These are phyloP conservation scores for Arthroderma sp. DNA, from an alignment of 2,329 filamentous ascomycete genomes.

Conservation along the genomic window DNA sequence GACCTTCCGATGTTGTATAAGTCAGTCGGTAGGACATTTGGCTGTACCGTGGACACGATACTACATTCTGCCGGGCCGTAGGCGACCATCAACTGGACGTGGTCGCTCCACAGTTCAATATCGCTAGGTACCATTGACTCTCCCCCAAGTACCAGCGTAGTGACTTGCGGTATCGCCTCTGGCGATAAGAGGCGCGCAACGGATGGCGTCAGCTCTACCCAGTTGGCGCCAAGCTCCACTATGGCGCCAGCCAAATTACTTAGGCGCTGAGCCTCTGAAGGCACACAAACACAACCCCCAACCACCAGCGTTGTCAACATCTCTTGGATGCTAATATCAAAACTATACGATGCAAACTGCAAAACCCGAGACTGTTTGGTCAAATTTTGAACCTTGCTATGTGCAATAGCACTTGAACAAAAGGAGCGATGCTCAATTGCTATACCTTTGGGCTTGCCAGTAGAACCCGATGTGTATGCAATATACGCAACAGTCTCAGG, in stretches of 20 bases:
- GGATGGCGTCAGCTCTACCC: constrained; percentile 38
- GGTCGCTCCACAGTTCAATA: constrained; percentile 18
- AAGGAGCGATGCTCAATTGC: constrained; percentile 45
- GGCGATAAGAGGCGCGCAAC: constrained; percentile 21
- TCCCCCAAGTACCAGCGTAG: constrained; percentile 26
- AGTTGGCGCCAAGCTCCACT: constrained; percentile 30
- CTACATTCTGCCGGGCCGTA: constrained; percentile 16
- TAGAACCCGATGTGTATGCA: constrained; percentile 41
- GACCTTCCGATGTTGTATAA: constrained; percentile 5
- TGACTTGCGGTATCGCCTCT: constrained; percentile 18
- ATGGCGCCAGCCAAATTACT: constrained; percentile 24
- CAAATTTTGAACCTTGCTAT: constrained; percentile 36
- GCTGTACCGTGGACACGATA: constrained; percentile 8
- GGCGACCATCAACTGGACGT: constrained; percentile 7
- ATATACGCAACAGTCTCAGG: constrained; percentile 34
- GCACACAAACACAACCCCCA: constrained; percentile 35
- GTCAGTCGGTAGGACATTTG: neutral
- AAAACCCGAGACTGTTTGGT: constrained; percentile 21
- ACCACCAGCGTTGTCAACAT: constrained; percentile 21
- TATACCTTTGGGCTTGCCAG: constrained; percentile 41
- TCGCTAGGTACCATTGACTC: constrained; percentile 23
- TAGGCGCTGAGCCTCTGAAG: constrained; percentile 29
- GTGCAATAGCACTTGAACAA: constrained; percentile 36
- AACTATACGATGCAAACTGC: constrained; percentile 33
- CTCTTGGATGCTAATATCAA: constrained; percentile 30